A percentile compares a stretch with the other conserved stretches of the same genome.
Conservation (phyloP, 2,329 filamentous ascomycete genomes). For the Passalora sequoiae region DNA sequence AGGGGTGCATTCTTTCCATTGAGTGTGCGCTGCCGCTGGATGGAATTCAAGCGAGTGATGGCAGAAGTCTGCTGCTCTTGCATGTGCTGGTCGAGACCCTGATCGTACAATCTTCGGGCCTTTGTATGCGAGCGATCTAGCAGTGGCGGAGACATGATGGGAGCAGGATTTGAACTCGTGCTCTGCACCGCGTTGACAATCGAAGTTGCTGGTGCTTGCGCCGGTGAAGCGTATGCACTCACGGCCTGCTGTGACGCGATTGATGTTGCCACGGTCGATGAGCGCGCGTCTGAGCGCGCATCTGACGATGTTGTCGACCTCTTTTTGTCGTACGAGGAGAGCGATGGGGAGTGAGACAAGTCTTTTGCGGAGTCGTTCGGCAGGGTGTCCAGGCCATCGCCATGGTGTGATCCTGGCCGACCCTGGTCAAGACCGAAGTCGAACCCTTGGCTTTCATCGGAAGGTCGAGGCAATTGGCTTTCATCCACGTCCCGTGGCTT, state of each 20-base stretch:
- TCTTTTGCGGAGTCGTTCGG: constrained; percentile 44
- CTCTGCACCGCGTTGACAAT: constrained; percentile 20
- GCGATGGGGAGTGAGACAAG: constrained; percentile 48
- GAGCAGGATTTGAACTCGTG: constrained; percentile 28
- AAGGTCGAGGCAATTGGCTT: constrained; percentile 23
- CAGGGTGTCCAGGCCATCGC: constrained; percentile 37
- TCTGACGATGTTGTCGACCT: constrained; percentile 82
- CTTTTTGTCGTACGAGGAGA: constrained; percentile 64
- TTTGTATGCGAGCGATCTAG: constrained; percentile 65
- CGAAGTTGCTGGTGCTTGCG: constrained; percentile 49
- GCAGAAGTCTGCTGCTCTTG: constrained; percentile 75
- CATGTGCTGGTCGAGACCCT: constrained; percentile 70
- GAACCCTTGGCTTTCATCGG: constrained; percentile 30
- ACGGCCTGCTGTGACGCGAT: constrained; percentile 63
- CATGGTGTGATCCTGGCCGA: constrained; percentile 37
- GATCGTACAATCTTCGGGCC: constrained; percentile 73
- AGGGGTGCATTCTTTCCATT: constrained; percentile 47
- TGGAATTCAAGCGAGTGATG: constrained; percentile 71
- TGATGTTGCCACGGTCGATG: constrained; percentile 84
- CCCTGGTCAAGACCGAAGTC: constrained; percentile 33
- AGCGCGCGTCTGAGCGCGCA: constrained; percentile 61
- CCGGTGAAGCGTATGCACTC: constrained; percentile 35
- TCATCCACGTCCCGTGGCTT: constrained; percentile 50
- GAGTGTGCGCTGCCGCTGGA: constrained; percentile 59
- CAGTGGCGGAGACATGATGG: constrained; percentile 22